Base-by-base conservation (phyloP, 352 stramenopile species). In the Phytophthora nicotianae region DNA sequence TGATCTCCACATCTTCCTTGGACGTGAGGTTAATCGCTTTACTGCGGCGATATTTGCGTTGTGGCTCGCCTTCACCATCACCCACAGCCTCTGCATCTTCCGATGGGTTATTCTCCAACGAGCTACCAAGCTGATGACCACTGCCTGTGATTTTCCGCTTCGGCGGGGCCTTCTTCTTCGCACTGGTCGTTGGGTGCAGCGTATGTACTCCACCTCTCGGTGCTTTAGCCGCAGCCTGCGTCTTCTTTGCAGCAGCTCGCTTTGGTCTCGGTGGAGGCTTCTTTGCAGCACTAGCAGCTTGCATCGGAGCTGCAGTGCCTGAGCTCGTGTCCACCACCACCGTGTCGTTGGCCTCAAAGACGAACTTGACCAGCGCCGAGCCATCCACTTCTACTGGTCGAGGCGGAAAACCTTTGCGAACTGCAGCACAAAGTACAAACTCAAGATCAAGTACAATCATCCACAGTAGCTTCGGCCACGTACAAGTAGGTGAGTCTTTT, bases 1-100 rank as follows among this genome's bases (percentile, higher is more conserved):
- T 74, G 32, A 81, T 53, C n/a, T 70, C 83, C 27, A 96, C 75
- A 49, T 91, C 85, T 29, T 92, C 87, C 56, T 93, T 93, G 3
- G 83, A 92, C 23, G 68, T 88, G 41, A 94, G 61, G 6, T 92
- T 70, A 35, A 94, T 69, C 9, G 72, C 70, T 16, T 60, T 72
- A 7, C 64, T 81, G 16, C 83, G 79, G 19, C 74, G 63, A 32
- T 88, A 89, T 52, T 89, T 91, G 5, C 20, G 61, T n/a, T 65
- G 58, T 10, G 54, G 58, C 24, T 70, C 64, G 10, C 68, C 49
- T 29, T 78, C 64, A 19, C 64, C 49, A 16, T 74, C 62, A 9
- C 38, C 50, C 14, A 1, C 10, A 14, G 5, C 32, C 5, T 53
- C 49, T 62, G 11, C 41, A 58, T 37, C 17, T 37, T 40, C 26